Percentiles rank a stretch among this genome's conserved stretches.
These are phyloP conservation scores for Fusarium humuli DNA, from an alignment of 2,329 filamentous ascomycete species.

Conservation along the genomic window DNA sequence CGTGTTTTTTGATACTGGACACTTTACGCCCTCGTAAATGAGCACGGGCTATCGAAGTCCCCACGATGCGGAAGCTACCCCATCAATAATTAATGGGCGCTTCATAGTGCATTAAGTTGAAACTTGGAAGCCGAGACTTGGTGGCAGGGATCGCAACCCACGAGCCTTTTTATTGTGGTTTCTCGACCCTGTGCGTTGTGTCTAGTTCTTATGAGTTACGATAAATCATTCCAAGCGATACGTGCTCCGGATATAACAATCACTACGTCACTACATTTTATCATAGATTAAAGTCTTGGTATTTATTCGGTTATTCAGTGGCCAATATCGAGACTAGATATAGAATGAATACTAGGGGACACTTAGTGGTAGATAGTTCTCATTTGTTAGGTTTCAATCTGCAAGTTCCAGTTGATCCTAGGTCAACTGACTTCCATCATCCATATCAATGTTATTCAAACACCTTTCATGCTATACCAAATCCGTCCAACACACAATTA, in stretches of 20 bases:
- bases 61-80: background rate
- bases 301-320: background rate
- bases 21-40: background rate
- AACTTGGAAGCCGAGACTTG: constrained; percentile 13
- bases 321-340: background rate
- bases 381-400: background rate
- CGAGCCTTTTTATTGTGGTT: background rate
- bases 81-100: background rate
- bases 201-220: background rate
- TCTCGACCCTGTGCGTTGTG: background rate
- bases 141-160: constrained; percentile 8
- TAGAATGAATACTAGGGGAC: background rate
- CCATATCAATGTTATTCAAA: background rate
- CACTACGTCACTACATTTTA: background rate
- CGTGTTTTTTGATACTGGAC: background rate
- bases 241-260: background rate
- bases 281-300: background rate
- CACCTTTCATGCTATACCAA: background rate
- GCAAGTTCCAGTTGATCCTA: background rate
- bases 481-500: background rate
- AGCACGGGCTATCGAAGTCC: background rate
- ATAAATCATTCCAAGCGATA: background rate
- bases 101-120: background rate
- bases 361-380: background rate
- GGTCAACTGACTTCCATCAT: background rate